Evolutionary conservation across 306 rosid species (phyloP).

Genomic region (Parietaria judaica): DNA sequence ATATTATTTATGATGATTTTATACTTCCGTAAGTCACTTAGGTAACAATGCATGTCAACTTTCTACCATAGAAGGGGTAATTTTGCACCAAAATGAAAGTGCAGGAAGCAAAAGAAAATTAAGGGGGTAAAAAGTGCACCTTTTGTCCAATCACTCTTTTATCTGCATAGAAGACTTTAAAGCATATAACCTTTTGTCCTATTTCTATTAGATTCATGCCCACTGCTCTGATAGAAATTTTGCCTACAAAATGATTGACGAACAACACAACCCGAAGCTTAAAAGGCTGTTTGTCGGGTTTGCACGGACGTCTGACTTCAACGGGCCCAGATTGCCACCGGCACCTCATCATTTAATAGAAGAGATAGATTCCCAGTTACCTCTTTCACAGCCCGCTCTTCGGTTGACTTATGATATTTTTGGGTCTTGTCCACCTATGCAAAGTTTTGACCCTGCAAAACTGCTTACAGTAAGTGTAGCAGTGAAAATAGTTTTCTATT

Average conservation of each 20-base stretch:
- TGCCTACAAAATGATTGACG: conserved; percentile 67
- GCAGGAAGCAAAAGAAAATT: no score
- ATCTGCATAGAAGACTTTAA: not conserved
- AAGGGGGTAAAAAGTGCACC: no score
- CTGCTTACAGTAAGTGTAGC: conserved; percentile 72
- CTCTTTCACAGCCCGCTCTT: conserved; percentile 79
- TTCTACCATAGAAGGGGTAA: no score
- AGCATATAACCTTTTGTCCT: conserved; percentile 18
- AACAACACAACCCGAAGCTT: conserved; percentile 80
- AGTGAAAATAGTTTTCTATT: conserved; percentile 1
- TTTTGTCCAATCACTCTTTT: not conserved
- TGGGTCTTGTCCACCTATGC: conserved; percentile 91
- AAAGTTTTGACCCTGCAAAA: conserved; percentile 96
- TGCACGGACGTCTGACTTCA: conserved; percentile 84
- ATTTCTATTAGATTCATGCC: conserved; percentile 49
- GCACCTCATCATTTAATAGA: conserved; percentile 67
- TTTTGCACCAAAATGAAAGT: no score
- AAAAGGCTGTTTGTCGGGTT: conserved; percentile 86
- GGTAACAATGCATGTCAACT: no score
- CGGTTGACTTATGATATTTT: conserved; percentile 74
- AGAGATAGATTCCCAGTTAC: conserved; percentile 77
- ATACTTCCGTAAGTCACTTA: no score
- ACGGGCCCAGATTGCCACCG: conserved; percentile 83
- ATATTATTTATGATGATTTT: no score
- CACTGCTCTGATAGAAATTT: conserved; percentile 84